Conservation (phyloP, 345 rosid species). For the Conringia planisiliqua region DNA sequence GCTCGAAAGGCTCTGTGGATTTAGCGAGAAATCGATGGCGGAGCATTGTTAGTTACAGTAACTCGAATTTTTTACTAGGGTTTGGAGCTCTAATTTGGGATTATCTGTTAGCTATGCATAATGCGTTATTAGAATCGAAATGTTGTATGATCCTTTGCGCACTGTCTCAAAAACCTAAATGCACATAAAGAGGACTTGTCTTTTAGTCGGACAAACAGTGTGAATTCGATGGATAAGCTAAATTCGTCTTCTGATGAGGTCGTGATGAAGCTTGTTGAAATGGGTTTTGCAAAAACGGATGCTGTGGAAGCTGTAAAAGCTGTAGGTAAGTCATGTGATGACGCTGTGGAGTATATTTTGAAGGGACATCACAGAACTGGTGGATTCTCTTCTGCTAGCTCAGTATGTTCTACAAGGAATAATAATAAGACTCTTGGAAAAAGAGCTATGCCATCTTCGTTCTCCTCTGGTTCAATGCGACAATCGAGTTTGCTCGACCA, state of each 20-base stretch:
- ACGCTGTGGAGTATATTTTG: conserved; percentile 53
- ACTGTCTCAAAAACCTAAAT: not conserved
- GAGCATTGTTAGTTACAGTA: not conserved
- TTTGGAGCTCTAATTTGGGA: conserved; percentile 3
- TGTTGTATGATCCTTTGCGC: not conserved
- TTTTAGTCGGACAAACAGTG: not conserved
- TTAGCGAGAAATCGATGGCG: not conserved
- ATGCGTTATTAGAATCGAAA: not conserved
- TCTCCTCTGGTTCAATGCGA: conserved; percentile 29
- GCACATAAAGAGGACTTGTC: not conserved
- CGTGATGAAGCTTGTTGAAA: conserved; percentile 49
- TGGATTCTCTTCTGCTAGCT: conserved; percentile 33
- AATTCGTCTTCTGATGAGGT: conserved; percentile 32
- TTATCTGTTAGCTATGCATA: not conserved
- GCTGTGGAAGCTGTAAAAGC: conserved; percentile 54
- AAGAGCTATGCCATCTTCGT: conserved; percentile 27
- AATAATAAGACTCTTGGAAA: conserved; percentile 32
- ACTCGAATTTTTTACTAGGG: not conserved
- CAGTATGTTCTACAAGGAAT: conserved; percentile 17
- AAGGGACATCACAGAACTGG: conserved; percentile 32
- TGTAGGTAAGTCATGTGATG: conserved; percentile 55
- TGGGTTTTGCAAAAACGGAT: conserved; percentile 64
- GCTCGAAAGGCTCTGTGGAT: not conserved
- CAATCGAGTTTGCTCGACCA: conserved; percentile 66
- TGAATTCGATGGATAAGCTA: conserved; percentile 33